These are phyloP conservation scores for Heliosperma pusillum DNA, from an alignment of 148 eudicot species.

Conservation along the genomic window DNA sequence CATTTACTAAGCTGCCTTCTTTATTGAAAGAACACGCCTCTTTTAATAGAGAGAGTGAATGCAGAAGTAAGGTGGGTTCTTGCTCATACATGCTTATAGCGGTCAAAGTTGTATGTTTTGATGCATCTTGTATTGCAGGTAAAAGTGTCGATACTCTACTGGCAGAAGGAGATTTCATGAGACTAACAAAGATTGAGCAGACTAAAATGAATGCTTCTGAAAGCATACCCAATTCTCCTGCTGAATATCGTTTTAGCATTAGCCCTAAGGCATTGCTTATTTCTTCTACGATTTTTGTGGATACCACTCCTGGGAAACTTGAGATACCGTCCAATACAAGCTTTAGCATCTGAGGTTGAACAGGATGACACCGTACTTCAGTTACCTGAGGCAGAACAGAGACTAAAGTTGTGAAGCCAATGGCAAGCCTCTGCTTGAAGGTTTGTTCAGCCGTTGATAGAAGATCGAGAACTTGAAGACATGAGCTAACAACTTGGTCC, in stretches of 20 bases:
- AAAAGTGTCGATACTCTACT: constrained; percentile 43
- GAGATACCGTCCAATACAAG: constrained; percentile 58
- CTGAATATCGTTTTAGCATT: constrained; percentile 62
- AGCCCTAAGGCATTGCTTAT: constrained; percentile 50
- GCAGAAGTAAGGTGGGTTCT: constrained; percentile 51
- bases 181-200: constrained; percentile 67
- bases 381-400: constrained; percentile 65
- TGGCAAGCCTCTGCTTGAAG: constrained; percentile 75
- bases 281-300: constrained; percentile 57
- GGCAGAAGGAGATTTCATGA: constrained; percentile 68
- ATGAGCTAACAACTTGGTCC: constrained; percentile 66
- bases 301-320: constrained; percentile 68
- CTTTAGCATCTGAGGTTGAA: constrained; percentile 69
- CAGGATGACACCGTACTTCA: constrained; percentile 86
- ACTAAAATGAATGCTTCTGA: constrained; percentile 66
- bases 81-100: constrained; percentile 44
- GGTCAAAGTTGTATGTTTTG: constrained; percentile 49
- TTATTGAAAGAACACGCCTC: constrained; percentile 61
- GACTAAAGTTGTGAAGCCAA: constrained; percentile 81
- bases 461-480: constrained; percentile 73
- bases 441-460: constrained; percentile 60
- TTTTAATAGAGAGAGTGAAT: constrained; percentile 71
- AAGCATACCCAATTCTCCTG: constrained; percentile 71
- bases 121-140: constrained; percentile 49
- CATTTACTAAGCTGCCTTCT: constrained; percentile 30